phyloP scores from a whole-genome alignment of 2,329 filamentous ascomycete genomes.

The Biscogniauxia sp. region DNA sequence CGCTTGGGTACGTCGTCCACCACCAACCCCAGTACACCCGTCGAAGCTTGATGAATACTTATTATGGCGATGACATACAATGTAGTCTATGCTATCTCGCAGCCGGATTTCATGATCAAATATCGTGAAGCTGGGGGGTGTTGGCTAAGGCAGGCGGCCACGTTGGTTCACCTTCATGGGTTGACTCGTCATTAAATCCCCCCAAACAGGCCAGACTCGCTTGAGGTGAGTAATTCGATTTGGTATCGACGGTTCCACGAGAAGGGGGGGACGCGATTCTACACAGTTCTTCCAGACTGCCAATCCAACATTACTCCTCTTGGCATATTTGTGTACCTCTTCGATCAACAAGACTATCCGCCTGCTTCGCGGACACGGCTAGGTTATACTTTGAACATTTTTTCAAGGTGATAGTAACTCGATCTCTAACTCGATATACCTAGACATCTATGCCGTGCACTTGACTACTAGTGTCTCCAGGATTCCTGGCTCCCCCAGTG shows the following conservation, averaged over 20 bases:
- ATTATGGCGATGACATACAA: background rate
- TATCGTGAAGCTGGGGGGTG: background rate
- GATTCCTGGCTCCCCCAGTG: background rate
- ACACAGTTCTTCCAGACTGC: background rate
- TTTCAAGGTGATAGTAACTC: background rate
- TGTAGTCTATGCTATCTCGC: background rate
- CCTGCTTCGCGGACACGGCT: background rate
- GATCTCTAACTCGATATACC: background rate
- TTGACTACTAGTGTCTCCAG: background rate
- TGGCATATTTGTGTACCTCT: background rate
- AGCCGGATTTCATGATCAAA: background rate
- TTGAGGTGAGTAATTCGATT: background rate
- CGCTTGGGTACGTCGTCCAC: background rate
- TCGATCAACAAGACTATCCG: background rate
- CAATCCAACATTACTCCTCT: background rate
- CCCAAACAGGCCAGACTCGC: background rate
- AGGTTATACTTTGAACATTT: background rate
- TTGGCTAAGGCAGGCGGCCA: too few species aligned
- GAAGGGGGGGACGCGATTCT: background rate
- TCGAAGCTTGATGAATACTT: background rate
- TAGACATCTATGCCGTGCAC: background rate
- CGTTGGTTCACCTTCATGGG: background rate
- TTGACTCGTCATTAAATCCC: background rate
- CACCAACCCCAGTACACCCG: background rate
- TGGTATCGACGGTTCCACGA: background rate